phyloP scores from a whole-genome alignment of 2,329 filamentous ascomycete species.

The Ceratocystis albifundus region DNA sequence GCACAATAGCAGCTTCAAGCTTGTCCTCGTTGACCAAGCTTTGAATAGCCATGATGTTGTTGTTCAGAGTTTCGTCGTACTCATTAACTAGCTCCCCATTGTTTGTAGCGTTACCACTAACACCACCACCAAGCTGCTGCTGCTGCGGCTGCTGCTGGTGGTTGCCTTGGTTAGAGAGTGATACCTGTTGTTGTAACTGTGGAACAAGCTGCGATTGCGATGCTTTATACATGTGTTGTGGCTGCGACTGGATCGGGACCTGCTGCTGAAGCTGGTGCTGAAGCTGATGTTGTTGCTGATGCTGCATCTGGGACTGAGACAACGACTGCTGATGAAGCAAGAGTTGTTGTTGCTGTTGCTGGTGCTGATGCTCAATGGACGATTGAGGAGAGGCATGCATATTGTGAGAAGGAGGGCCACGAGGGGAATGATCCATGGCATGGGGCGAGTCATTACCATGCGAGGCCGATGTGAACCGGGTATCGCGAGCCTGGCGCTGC shows the following conservation, averaged over 20 bases:
- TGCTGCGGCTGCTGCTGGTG: conserved; percentile 18
- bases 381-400: conserved; percentile 24
- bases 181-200: conserved; percentile 25
- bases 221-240: conserved; percentile 23
- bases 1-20: conserved; percentile 51
- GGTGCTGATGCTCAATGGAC: conserved; percentile 29
- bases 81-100: conserved; percentile 3
- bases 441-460: conserved; percentile 22
- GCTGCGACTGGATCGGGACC: conserved; percentile 26
- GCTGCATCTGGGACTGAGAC: conserved; percentile 53
- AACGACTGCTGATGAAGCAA: conserved; percentile 33
- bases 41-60: conserved; percentile 48
- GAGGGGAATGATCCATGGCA: conserved; percentile 22
- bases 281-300: conserved; percentile 31
- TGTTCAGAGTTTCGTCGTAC: conserved; percentile 41
- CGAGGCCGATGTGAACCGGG: conserved; percentile 20
- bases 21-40: conserved; percentile 49
- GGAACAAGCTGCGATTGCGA: conserved; percentile 26
- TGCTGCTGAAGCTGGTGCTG: conserved; percentile 38
- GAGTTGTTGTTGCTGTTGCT: conserved; percentile 27
- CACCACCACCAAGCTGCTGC: background rate
- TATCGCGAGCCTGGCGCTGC: conserved; percentile 24
- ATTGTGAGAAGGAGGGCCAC: conserved; percentile 24
- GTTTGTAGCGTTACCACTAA: background rate
- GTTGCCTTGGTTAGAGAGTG: conserved; percentile 25